Evolutionary conservation across 768 basidiomycete species (phyloP), one percentile per base, ranked within the genome.

Genomic region (Tephrocybe sp.): DNA sequence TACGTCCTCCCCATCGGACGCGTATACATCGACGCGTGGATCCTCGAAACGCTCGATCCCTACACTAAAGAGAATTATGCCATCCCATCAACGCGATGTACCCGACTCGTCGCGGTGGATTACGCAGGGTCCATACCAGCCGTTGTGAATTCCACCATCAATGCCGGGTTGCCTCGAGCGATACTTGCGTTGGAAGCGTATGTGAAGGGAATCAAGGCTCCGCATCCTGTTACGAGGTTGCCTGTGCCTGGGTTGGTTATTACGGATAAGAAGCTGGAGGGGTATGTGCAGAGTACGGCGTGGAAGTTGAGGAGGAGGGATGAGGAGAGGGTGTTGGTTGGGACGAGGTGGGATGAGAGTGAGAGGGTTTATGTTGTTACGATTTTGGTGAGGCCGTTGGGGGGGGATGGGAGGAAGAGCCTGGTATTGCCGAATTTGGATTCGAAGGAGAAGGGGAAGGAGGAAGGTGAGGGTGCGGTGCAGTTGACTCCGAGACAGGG

Each of bases 21-120:
- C 12, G 73, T 92, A 27, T 84, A 89, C 56, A 70, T 99, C 5
- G 94, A 97, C 60, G 95, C 89, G 2, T 99, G 97, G 97, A 83
- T 95, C 25, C 68, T 97, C 59, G 94, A 99, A 71, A 97, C 95
- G 3, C 78, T 98, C 40, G 95, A 98, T 61, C 94, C 94, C 0
- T 97, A 97, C 52, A 88, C 91, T 19, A 86, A 85, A 52, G 93
- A 95, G 67, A 92, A 91, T 55, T 95, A 93, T 61, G 80, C 91
- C 11, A 95, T 98, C 38, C 97, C 94, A 1, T 97, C 93, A 3
- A 91, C 94, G 31, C 70, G 88, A 40, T 94, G 91, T 64, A 93
- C 88, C 37, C 77, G 90, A 49, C 73, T 95, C 33, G 82, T 89
- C 3, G 87, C 90, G 1, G 78, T 94, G 50, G 94, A 97, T 65